Evolutionary conservation across 2,329 filamentous ascomycete genomes (phyloP).

Genomic region (Aspergillus sp.): DNA sequence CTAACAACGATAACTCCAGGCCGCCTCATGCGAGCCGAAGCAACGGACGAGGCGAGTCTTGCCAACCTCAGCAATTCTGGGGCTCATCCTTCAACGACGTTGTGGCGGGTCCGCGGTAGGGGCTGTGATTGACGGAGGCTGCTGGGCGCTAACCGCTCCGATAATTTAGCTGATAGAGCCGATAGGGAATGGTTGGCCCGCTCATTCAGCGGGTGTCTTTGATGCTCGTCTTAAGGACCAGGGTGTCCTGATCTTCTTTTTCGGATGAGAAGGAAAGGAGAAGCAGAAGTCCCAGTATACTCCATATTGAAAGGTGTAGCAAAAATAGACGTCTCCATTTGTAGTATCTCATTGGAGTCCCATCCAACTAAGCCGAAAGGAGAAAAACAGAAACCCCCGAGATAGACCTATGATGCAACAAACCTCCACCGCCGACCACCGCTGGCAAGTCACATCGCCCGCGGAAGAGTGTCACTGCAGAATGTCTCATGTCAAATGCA

Average conservation of each 20-base stretch:
- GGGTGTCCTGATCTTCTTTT: no score
- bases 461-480: not conserved
- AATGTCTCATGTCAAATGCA: not conserved
- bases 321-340: no score
- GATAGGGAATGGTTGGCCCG: not conserved
- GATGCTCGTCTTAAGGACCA: no score
- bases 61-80: slow-evolving; percentile 4
- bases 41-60: slow-evolving; percentile 1
- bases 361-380: no score
- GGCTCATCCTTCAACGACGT: slow-evolving; percentile 1
- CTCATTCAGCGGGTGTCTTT: no score
- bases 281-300: no score
- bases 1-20: not conserved
- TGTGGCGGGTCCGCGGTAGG: not conserved
- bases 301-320: no score
- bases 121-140: not conserved
- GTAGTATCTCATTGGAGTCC: no score
- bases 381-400: not conserved
- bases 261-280: no score
- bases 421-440: no score
- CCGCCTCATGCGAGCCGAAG: not conserved
- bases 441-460: no score
- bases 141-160: not conserved
- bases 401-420: not conserved
- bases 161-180: not conserved